phyloP scores from a whole-genome alignment of 2,329 filamentous ascomycete genomes.

The Aspergillus sp. region DNA sequence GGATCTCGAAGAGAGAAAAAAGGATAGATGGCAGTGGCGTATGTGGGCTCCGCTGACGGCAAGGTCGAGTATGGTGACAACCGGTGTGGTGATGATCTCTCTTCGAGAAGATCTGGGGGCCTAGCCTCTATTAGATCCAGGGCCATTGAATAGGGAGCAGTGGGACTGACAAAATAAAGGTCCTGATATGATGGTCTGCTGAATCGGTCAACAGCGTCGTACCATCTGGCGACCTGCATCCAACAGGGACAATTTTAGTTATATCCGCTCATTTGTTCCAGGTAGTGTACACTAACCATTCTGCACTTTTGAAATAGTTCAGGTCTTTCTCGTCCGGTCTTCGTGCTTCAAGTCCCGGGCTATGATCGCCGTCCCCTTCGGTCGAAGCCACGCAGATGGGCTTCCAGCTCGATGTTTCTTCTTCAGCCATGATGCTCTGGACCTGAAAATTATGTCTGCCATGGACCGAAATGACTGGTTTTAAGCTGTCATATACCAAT shows the following conservation, averaged over 20 bases:
- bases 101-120: slow-evolving; percentile 42
- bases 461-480: too few species aligned
- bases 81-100: slow-evolving; percentile 22
- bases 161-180: slow-evolving; percentile 44
- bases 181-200: slow-evolving; percentile 44
- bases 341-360: not conserved
- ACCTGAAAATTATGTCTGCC: too few species aligned
- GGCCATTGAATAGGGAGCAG: not conserved
- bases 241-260: not conserved
- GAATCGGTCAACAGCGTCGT: slow-evolving; percentile 49
- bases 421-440: slow-evolving; percentile 6
- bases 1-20: slow-evolving; percentile 46
- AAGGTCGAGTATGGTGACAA: slow-evolving; percentile 42
- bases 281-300: slow-evolving; percentile 30
- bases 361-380: not conserved
- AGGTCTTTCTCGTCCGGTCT: not conserved
- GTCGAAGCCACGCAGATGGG: slow-evolving; percentile 24
- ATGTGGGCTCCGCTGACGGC: slow-evolving; percentile 42
- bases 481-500: too few species aligned
- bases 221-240: slow-evolving; percentile 46
- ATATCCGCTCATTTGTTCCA: slow-evolving; percentile 1
- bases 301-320: slow-evolving; percentile 39
- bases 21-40: slow-evolving; percentile 48
- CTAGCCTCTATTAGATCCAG: slow-evolving; percentile 18
- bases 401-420: slow-evolving; percentile 1